Percentiles rank a stretch among this genome's conserved stretches.
Conservation (phyloP, 176 grass and related monocot species). For the Triticum monococcum region DNA sequence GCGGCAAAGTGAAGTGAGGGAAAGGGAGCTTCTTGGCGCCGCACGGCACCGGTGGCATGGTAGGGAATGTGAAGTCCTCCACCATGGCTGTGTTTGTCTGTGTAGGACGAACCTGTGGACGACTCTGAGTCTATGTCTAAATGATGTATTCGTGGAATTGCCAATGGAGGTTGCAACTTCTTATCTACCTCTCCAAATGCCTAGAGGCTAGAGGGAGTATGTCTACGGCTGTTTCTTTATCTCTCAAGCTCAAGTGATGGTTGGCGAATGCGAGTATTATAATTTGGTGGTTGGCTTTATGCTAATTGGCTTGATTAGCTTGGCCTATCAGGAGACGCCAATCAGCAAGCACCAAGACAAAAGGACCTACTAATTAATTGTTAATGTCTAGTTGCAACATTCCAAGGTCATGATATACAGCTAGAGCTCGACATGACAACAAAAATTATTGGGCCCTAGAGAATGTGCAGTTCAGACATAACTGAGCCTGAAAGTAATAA, state of each 20-base stretch:
- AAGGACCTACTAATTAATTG: constrained; percentile 22
- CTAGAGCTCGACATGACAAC: neutral
- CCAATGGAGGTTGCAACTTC: constrained; percentile 48
- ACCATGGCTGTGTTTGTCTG: constrained; percentile 44
- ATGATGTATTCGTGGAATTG: neutral
- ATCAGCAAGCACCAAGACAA: constrained; percentile 30
- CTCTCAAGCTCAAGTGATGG: constrained; percentile 31
- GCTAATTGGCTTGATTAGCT: constrained; percentile 34
- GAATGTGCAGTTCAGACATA: constrained; percentile 30
- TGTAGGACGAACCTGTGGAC: neutral
- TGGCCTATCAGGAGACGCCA: constrained; percentile 40
- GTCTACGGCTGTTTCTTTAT: constrained; percentile 13
- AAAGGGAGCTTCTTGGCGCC: constrained; percentile 45
- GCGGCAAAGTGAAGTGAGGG: constrained; percentile 49
- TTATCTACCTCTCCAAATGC: constrained; percentile 35
- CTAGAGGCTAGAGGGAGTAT: neutral
- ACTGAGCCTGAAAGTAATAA: neutral
- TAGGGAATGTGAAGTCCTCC: constrained; percentile 88
- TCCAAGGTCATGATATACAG: constrained; percentile 12
- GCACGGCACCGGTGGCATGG: constrained; percentile 37
- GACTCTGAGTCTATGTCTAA: neutral
- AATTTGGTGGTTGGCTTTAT: constrained; percentile 42
- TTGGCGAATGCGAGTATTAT: constrained; percentile 39
- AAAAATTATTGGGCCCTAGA: neutral
- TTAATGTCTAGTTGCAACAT: constrained; percentile 28